A percentile compares a stretch with the other conserved stretches of the same genome.
phyloP scores from a whole-genome alignment of 78 protist genomes.

The slime mould (Dictyostelium discoideum) region DNA sequence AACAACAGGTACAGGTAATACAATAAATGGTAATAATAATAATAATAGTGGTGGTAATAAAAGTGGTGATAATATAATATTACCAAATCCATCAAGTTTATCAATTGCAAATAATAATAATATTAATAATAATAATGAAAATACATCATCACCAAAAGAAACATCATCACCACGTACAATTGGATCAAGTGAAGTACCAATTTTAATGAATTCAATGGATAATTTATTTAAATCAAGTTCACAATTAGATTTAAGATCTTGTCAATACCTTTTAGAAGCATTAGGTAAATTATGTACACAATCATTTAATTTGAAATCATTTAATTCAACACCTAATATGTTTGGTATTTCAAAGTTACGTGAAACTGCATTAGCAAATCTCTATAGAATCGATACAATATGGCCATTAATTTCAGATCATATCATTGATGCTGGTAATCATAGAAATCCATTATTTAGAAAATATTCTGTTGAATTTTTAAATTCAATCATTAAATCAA shows the following conservation, averaged over 20 bases:
- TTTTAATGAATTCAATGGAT: conserved; percentile 52
- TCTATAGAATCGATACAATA: conserved; percentile 52
- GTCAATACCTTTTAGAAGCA: conserved; percentile 44
- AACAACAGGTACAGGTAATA: background rate
- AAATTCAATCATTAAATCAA: conserved; percentile 21
- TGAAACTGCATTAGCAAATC: conserved; percentile 57
- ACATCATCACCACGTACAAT: conserved; percentile 21
- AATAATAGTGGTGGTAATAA: background rate
- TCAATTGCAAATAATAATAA: background rate
- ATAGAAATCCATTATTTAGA: conserved; percentile 46
- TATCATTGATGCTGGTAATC: conserved; percentile 62
- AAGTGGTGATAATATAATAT: background rate
- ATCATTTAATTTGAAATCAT: conserved; percentile 32
- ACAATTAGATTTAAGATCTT: conserved; percentile 52
- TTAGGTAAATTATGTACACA: conserved; percentile 39
- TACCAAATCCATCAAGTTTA: background rate
- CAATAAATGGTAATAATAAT: background rate
- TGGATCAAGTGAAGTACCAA: conserved; percentile 47
- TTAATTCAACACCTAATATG: conserved; percentile 52
- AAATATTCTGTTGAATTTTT: conserved; percentile 50
- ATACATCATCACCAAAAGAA: conserved; percentile 16
- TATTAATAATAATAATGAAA: background rate
- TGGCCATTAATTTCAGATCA: conserved; percentile 61
- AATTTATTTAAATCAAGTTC: conserved; percentile 33
- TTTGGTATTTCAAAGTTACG: conserved; percentile 56